Evolutionary conservation across 2,329 filamentous ascomycete species (phyloP).

Genomic region (Colletotrichum lindemuthianum): DNA sequence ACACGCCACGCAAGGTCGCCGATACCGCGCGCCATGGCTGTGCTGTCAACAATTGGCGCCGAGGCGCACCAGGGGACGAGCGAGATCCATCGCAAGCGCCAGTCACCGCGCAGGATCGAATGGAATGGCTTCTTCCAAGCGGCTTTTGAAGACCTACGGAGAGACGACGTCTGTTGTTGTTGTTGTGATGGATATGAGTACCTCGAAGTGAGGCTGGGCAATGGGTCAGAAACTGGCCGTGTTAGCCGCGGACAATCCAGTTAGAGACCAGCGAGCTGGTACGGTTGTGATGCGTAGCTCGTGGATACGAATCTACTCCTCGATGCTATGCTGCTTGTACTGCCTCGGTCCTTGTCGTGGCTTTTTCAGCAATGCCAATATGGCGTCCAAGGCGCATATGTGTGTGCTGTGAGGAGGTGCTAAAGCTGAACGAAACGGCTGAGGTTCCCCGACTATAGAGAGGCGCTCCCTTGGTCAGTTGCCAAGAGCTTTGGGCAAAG

Average conservation of each 20-base stretch:
- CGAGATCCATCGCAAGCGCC: not conserved
- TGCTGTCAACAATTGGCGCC: not conserved
- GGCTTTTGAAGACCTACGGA: not conserved
- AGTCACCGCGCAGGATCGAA: not conserved
- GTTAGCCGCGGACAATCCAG: too few species aligned
- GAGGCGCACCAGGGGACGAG: not conserved
- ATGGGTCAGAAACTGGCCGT: too few species aligned
- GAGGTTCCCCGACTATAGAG: not conserved
- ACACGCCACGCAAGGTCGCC: not conserved
- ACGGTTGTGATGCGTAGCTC: too few species aligned
- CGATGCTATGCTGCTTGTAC: not conserved
- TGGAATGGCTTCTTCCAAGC: not conserved
- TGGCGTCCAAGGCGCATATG: not conserved
- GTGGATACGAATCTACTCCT: too few species aligned
- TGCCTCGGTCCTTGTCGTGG: not conserved
- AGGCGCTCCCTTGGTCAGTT: too few species aligned
- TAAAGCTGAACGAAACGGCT: constrained; percentile 5
- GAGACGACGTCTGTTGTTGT: too few species aligned
- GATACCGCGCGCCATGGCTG: not conserved
- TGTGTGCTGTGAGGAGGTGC: not conserved
- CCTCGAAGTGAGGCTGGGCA: too few species aligned
- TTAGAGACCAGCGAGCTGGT: too few species aligned
- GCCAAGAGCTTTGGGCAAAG: too few species aligned
- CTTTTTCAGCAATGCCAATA: not conserved
- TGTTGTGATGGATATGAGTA: not conserved